Evolutionary conservation across 139 green algal species (phyloP).

Genomic region (Haematococcus sp.): DNA sequence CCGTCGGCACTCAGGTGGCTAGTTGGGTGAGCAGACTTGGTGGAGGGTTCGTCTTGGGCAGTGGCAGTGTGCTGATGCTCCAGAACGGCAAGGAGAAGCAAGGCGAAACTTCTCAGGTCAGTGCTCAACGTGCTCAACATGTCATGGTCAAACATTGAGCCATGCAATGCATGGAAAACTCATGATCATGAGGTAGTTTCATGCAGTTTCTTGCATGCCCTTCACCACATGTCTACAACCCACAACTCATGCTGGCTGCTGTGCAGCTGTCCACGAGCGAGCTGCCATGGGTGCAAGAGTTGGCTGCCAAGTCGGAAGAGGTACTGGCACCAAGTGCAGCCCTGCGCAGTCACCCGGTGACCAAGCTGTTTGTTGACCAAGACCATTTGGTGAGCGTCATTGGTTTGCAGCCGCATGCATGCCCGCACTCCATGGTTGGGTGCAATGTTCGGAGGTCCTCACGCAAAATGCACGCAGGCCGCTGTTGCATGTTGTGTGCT

Average conservation of each 20-base stretch:
- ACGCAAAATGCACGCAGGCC: no score
- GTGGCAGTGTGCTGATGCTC: no score
- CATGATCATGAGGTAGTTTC: no score
- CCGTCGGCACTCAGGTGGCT: no score
- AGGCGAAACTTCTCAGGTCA: no score
- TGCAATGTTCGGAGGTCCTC: no score
- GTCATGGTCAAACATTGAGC: not conserved
- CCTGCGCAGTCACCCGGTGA: conserved; percentile 44
- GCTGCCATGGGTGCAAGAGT: conserved; percentile 23
- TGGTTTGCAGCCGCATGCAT: not conserved
- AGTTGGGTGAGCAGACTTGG: no score
- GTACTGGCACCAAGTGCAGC: conserved; percentile 37
- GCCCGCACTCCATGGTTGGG: not conserved
- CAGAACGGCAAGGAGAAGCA: no score
- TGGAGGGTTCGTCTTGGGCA: no score
- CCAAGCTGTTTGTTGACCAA: conserved; percentile 42
- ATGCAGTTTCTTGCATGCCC: no score
- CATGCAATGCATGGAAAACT: not conserved
- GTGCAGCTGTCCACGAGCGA: not conserved
- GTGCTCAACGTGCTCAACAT: not conserved
- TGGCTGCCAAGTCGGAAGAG: conserved; percentile 36
- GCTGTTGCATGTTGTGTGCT: no score
- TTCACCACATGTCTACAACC: no score
- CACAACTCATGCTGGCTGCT: not conserved
- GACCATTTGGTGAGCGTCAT: conserved; percentile 55